These are phyloP conservation scores for Platanus orientalis DNA, from an alignment of 164 flowering plant species.

Conservation along the genomic window DNA sequence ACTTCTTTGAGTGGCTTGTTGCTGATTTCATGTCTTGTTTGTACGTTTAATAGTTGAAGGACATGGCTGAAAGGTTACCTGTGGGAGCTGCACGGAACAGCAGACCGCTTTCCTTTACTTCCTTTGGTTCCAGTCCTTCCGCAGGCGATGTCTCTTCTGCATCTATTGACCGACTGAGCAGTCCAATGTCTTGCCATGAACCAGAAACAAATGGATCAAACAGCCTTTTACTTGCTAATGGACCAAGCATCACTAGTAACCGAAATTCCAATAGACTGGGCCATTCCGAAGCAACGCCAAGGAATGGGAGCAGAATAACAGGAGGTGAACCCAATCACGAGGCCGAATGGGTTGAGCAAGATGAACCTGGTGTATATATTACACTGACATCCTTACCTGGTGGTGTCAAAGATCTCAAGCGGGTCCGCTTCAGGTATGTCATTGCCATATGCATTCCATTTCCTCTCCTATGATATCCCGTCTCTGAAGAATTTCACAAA, in stretches of 20 bases:
- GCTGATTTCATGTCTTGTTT: conserved; percentile 3
- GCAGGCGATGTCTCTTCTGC: conserved; percentile 41
- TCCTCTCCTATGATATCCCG: too few species aligned
- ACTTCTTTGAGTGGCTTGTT: neutral
- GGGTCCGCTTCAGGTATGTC: conserved; percentile 94
- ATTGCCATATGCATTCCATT: neutral
- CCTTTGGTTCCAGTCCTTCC: conserved; percentile 44
- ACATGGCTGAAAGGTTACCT: conserved; percentile 93
- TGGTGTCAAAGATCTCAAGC: conserved; percentile 78
- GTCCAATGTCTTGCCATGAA: conserved; percentile 39
- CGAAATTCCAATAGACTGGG: conserved; percentile 43
- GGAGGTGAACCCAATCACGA: conserved; percentile 61
- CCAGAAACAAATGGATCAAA: conserved; percentile 47
- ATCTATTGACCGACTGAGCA: conserved; percentile 41
- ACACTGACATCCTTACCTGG: conserved; percentile 84
- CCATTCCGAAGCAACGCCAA: conserved; percentile 40
- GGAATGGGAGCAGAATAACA: conserved; percentile 55
- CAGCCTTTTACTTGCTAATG: conserved; percentile 48
- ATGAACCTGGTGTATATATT: conserved; percentile 94
- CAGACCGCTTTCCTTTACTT: conserved; percentile 46
- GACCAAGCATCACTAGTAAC: conserved; percentile 35
- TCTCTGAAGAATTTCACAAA: too few species aligned
- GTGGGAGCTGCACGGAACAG: conserved; percentile 65
- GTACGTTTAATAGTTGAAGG: conserved; percentile 57
- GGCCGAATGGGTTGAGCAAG: conserved; percentile 93